A percentile compares a stretch with the other conserved stretches of the same genome.
Conservation (phyloP, 2,329 filamentous ascomycete species). For the Stemphylium vesicarium region DNA sequence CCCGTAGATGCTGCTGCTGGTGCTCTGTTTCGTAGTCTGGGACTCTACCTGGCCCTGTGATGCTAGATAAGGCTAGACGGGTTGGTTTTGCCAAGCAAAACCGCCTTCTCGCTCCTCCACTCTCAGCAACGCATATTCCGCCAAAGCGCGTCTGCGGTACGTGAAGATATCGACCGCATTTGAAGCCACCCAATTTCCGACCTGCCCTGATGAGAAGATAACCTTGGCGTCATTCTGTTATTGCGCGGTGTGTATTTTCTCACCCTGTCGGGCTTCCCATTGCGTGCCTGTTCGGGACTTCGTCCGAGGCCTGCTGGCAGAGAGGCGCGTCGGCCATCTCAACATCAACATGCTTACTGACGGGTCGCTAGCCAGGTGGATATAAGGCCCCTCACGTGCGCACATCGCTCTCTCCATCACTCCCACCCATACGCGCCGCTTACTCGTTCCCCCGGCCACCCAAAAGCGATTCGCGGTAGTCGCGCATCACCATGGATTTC, state of each 20-base stretch:
- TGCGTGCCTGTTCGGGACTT: slow-evolving; percentile 23
- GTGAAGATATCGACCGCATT: slow-evolving; percentile 42
- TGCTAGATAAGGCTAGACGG: slow-evolving; percentile 24
- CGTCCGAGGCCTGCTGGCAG: slow-evolving; percentile 21
- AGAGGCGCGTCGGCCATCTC: slow-evolving; percentile 38
- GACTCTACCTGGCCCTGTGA: slow-evolving; percentile 18
- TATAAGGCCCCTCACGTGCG: slow-evolving; percentile 33
- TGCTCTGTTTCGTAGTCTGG: slow-evolving; percentile 21
- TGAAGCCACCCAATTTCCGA: slow-evolving; percentile 31
- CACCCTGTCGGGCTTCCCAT: slow-evolving; percentile 11
- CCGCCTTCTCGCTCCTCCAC: slow-evolving; percentile 21
- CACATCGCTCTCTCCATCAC: slow-evolving; percentile 16
- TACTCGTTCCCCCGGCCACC: slow-evolving; percentile 8
- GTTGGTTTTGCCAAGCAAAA: slow-evolving; percentile 13
- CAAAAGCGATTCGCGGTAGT: slow-evolving; percentile 15
- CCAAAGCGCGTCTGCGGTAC: slow-evolving; percentile 39
- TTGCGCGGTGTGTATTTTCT: slow-evolving; percentile 33
- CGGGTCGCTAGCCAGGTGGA: slow-evolving; percentile 30
- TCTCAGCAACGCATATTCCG: slow-evolving; percentile 45
- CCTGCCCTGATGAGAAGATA: slow-evolving; percentile 38
- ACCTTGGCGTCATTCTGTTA: slow-evolving; percentile 31
- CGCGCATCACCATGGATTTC: slow-evolving; percentile 46
- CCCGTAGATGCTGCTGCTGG: slow-evolving; percentile 1
- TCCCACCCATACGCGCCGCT: slow-evolving; percentile 14
- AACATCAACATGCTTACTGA: slow-evolving; percentile 42